Base-by-base conservation (phyloP, 495 filamentous ascomycete species). In the Penicillium subrubescens region DNA sequence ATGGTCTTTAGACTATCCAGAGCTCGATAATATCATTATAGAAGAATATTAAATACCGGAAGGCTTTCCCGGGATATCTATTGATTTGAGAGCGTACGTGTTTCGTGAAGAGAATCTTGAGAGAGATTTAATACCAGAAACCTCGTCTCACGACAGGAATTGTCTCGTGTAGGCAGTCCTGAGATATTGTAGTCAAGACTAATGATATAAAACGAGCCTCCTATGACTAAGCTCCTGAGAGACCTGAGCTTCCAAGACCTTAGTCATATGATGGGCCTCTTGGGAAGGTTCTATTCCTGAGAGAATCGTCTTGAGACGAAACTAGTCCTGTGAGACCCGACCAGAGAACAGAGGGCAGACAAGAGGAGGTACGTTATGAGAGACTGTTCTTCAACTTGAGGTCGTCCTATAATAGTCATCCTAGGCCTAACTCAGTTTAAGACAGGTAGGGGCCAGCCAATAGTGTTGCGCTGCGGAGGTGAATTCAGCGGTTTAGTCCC, bases 221-320 rank as follows among this genome's bases (percentile, higher is more conserved):
- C 37, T n/a, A 41, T 41, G 37, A 41, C 37, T 41, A 41, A 41
- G 14, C 37, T 41, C 5, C 7, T 35, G 34, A 35, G 34, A 35
- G 34, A 8, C 34, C 37, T 15, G 37, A 41, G 37, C 7, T 17
- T 41, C 14, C 37, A 41, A 17, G 37, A 41, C 37, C 12, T 41
- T 41, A 41, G 37, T 41, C 37, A 41, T 41, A 41, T 17, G 37
- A 41, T 41, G 37, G 12, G 1, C 37, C 37, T 41, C 37, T 41
- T 15, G 37, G 6, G 37, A 41, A 41, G 37, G 37, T 41, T 41
- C 37, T 41, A 41, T 41, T 41, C 37, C 6, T 41, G 37, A 51
- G 48, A 51, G 21, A 51, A 51, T 51, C 48, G 21, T 51, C 48
- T 51, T 51, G 48, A 51, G 48, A 51, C 21, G 48, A 29, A 51